phyloP scores from a whole-genome alignment of 352 stramenopile genomes.

The Peronosclerospora sorghi region DNA sequence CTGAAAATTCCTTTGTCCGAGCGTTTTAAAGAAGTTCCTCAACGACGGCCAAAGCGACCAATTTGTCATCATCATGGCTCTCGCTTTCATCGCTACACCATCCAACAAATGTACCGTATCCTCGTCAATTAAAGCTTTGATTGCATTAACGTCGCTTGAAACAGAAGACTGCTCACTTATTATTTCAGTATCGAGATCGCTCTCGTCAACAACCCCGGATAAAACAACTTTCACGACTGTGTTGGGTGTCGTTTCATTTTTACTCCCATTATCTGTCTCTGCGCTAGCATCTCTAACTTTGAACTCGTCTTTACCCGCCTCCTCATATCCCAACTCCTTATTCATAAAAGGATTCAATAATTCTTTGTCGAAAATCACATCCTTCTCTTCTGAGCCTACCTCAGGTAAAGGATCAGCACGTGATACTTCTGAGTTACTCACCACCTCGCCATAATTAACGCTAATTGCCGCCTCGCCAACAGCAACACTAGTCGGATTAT shows the following conservation, averaged over 20 bases:
- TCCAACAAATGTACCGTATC: neutral
- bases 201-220: neutral
- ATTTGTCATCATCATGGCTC: neutral
- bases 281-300: too few species aligned
- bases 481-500: neutral
- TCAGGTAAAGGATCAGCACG: neutral
- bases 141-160: neutral
- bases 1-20: too few species aligned
- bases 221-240: neutral
- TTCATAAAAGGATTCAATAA: neutral
- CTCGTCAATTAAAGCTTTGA: neutral
- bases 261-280: neutral
- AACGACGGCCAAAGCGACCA: neutral
- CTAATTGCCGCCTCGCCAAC: neutral
- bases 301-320: neutral
- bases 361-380: neutral
- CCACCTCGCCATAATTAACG: neutral
- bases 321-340: neutral
- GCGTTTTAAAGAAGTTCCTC: neutral
- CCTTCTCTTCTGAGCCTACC: neutral
- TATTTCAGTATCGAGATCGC: too few species aligned
- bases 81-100: neutral
- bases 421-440: neutral
- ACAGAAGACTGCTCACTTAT: neutral
- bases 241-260: too few species aligned